These are phyloP conservation scores for Vigna mungo DNA, from an alignment of 306 rosid genomes.

Conservation along the genomic window DNA sequence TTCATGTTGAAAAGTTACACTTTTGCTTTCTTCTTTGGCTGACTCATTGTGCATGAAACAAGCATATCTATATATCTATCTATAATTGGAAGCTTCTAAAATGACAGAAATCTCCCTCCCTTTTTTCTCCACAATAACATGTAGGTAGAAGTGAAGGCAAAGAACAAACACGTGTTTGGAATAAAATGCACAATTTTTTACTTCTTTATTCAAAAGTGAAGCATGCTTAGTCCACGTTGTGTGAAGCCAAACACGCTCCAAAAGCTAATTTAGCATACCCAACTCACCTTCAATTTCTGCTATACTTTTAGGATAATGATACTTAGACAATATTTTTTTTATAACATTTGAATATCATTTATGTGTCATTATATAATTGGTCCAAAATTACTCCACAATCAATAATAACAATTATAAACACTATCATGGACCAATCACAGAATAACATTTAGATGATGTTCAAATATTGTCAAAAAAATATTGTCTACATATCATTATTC, in stretches of 20 bases:
- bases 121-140: not conserved
- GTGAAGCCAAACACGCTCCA: not conserved
- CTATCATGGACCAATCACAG: too few relatives aligned
- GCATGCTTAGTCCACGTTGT: not conserved
- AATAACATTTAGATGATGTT: too few relatives aligned
- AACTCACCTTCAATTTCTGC: not conserved
- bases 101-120: slow-evolving; percentile 2
- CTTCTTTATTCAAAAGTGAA: not conserved
- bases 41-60: not conserved
- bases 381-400: too few relatives aligned
- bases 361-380: too few relatives aligned
- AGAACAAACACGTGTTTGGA: not conserved
- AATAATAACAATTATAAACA: too few relatives aligned
- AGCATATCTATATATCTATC: too few relatives aligned
- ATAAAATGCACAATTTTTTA: not conserved
- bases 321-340: too few relatives aligned
- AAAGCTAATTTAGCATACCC: not conserved
- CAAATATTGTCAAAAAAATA: too few relatives aligned
- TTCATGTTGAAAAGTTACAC: not conserved
- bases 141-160: not conserved
- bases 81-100: not conserved
- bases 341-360: too few relatives aligned
- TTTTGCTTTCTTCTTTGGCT: not conserved
- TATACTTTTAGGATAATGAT: too few relatives aligned
- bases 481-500: too few relatives aligned